These are phyloP conservation scores for Colletotrichum cereale DNA, from an alignment of 2,329 filamentous ascomycete genomes.

Conservation along the genomic window DNA sequence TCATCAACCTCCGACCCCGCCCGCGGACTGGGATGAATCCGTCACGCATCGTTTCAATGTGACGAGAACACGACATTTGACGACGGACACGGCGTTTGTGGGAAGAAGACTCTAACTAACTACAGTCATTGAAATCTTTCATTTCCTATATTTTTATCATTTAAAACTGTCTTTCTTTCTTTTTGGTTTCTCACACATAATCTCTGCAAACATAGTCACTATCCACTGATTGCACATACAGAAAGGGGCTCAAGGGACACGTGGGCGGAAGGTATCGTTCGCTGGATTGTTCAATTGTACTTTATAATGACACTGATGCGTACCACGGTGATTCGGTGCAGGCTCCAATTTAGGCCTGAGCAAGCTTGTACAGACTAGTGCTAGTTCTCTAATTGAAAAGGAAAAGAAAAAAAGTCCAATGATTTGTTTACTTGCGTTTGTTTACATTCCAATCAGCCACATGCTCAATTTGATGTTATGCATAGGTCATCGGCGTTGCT, in stretches of 20 bases:
- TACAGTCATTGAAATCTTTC: constrained; percentile 35
- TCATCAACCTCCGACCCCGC: constrained; percentile 73
- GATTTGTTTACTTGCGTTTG: constrained; percentile 24
- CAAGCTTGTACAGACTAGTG: constrained; percentile 19
- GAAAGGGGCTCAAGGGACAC: constrained; percentile 23
- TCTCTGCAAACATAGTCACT: constrained; percentile 18
- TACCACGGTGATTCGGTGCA: constrained; percentile 5
- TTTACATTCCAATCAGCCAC: constrained; percentile 6
- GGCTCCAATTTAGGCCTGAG: constrained; percentile 6
- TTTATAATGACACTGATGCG: constrained; percentile 32
- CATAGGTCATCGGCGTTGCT: background rate
- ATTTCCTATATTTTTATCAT: constrained; percentile 17
- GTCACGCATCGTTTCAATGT: constrained; percentile 59
- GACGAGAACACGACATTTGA: constrained; percentile 45
- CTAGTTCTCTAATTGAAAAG: constrained; percentile 1
- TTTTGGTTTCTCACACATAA: constrained; percentile 20
- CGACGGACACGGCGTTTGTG: constrained; percentile 36
- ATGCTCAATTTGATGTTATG: background rate
- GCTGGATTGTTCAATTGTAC: constrained; percentile 19
- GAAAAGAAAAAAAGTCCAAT: background rate
- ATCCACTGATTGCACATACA: constrained; percentile 27
- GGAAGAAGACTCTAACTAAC: constrained; percentile 27
- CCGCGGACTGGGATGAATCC: constrained; percentile 52
- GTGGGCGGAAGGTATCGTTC: constrained; percentile 13
- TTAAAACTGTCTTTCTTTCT: constrained; percentile 1